Conservation (phyloP, 139 green algal genomes). For the Coccomyxa sp. region DNA sequence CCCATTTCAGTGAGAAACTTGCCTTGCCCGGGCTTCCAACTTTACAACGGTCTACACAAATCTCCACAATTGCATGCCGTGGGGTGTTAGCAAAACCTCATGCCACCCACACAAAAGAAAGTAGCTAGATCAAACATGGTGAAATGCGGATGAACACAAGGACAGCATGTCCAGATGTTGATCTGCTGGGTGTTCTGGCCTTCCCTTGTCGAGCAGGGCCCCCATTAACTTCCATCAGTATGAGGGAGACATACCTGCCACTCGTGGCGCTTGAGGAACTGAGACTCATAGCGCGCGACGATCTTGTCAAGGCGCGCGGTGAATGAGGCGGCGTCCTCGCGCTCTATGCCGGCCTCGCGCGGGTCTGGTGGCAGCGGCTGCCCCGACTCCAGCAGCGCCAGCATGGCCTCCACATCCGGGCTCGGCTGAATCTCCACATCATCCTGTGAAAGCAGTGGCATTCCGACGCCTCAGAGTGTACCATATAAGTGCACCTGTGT, state of each 20-base stretch:
- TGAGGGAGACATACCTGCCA: not conserved
- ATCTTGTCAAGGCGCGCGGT: slow-evolving; percentile 2
- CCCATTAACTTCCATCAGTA: not conserved
- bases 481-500: no score
- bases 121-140: no score
- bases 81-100: no score
- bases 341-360: not conserved
- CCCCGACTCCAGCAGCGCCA: slow-evolving; percentile 1
- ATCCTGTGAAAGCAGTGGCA: not conserved
- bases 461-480: not conserved
- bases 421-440: not conserved
- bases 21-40: no score
- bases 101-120: no score
- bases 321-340: not conserved
- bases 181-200: no score
- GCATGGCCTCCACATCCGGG: not conserved
- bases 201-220: no score
- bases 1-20: no score
- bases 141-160: no score
- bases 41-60: no score
- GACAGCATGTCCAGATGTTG: no score
- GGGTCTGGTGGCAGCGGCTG: not conserved
- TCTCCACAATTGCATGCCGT: no score
- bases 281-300: slow-evolving; percentile 4
- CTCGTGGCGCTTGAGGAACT: not conserved